phyloP scores from a whole-genome alignment of 495 filamentous ascomycete species.

The Penicillium lagena region DNA sequence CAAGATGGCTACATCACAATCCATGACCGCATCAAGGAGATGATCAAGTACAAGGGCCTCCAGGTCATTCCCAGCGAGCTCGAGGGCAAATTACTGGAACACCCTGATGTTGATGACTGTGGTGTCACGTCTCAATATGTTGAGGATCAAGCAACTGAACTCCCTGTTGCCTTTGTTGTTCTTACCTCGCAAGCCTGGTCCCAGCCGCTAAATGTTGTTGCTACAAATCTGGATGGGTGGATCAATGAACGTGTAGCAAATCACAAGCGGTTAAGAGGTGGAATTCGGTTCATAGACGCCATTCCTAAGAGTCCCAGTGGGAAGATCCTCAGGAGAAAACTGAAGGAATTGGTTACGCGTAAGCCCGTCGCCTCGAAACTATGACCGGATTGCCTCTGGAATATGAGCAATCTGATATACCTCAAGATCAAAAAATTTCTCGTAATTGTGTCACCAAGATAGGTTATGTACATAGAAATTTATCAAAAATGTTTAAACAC shows the following conservation, averaged over 20 bases:
- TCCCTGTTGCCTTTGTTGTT: slow-evolving; percentile 70
- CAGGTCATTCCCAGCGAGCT: slow-evolving; percentile 76
- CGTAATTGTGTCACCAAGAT: too few species aligned
- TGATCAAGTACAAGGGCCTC: slow-evolving; percentile 76
- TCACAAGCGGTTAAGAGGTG: slow-evolving; percentile 69
- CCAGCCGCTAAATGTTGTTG: slow-evolving; percentile 24
- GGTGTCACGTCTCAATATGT: slow-evolving; percentile 62
- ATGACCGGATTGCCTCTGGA: too few species aligned
- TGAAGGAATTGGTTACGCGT: slow-evolving; percentile 26
- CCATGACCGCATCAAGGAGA: slow-evolving; percentile 69
- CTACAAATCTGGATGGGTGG: slow-evolving; percentile 21
- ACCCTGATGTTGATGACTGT: slow-evolving; percentile 63
- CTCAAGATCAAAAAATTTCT: too few species aligned
- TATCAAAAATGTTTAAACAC: too few species aligned
- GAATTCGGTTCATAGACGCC: slow-evolving; percentile 63
- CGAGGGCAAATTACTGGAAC: slow-evolving; percentile 58
- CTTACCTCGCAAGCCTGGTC: slow-evolving; percentile 27
- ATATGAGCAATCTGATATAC: too few species aligned
- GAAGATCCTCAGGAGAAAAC: slow-evolving; percentile 68
- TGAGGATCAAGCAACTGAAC: slow-evolving; percentile 57
- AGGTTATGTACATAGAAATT: too few species aligned
- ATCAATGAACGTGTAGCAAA: slow-evolving; percentile 47
- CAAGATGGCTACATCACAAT: slow-evolving; percentile 49
- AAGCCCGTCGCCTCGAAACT: too few species aligned
- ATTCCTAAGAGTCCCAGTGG: slow-evolving; percentile 74